Base-by-base conservation (phyloP, 352 stramenopile genomes). In the Detonula confervacea region DNA sequence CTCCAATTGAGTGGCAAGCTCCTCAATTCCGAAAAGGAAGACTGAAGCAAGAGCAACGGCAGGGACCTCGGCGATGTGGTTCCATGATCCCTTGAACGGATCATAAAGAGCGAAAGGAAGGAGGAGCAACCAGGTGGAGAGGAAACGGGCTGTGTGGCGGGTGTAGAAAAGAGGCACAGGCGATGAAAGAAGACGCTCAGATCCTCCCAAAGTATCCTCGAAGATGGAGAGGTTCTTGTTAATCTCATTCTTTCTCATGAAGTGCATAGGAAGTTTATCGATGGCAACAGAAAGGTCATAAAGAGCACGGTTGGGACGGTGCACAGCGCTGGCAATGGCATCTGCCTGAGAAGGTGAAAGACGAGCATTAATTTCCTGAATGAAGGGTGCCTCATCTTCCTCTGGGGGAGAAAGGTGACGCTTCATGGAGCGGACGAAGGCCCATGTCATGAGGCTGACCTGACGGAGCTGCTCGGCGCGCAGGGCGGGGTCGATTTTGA, bases 81-180 rank as follows among this genome's bases (percentile, higher is more conserved):
- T 87, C 77, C 82, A 86, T 25, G 73, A 84, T 18, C 59, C 76
- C 27, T 73, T 78, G 74, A 94, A 92, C 14, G 84, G 69, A 22
- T 90, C 80, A 68, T 90, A 94, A 8, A 94, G 33, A 9, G 77
- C 87, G 37, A 92, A 84, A 1, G 89, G 89, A 30, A 94, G 66
- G 2, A 92, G 81, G 11, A 90, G 61, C 2, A 92, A 55, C 86
- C 87, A 94, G 5, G 81, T 73, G 22, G 74, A 84, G n/a, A 94
- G 82, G 77, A 94, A 92, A 24, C 89, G 85, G n/a, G 87, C 85
- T 18, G 77, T 87, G 68, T 94, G 87, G 25, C 90, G 78, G 49
- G 88, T 83, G 57, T 95, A 95, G 46, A 94, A 89, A 1, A 95
- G 57, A 20, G 90, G 90, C 16, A 95, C 84, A 18, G 90, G 90